Percentiles rank a stretch among this genome's conserved stretches.
Conservation (phyloP, 495 filamentous ascomycete species). For the Penicillium cosmopolitanum region DNA sequence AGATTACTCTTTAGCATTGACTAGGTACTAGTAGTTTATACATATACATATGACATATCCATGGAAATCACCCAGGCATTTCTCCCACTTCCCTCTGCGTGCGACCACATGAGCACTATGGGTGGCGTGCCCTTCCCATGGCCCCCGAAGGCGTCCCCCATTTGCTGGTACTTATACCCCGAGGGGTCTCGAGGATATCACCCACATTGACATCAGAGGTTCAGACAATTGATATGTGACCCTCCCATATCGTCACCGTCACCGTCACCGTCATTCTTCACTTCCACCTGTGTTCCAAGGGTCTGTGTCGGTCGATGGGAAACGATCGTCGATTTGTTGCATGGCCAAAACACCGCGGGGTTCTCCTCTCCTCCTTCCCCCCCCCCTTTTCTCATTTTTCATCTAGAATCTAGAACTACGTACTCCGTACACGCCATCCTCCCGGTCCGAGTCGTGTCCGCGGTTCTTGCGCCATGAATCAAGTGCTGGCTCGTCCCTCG, state of each 20-base stretch:
- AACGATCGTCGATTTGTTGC: conserved; percentile 22
- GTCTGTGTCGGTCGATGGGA: conserved; percentile 6
- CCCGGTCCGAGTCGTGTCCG: neutral
- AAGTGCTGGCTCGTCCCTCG: conserved; percentile 28
- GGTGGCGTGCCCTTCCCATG: neutral
- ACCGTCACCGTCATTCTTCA: neutral
- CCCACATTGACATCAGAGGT: neutral
- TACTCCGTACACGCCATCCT: neutral
- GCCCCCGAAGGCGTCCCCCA: neutral
- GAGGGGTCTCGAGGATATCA: neutral
- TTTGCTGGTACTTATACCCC: neutral
- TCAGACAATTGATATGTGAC: neutral
- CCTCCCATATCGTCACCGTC: neutral
- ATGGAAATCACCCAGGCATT: neutral
- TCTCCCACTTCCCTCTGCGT: neutral
- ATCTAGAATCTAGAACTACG: conserved; percentile 9
- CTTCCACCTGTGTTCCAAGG: conserved; percentile 2
- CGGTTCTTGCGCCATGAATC: conserved; percentile 28
- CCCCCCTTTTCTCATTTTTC: neutral
- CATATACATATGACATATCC: neutral
- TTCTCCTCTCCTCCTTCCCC: conserved; percentile 20
- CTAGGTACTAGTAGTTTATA: neutral
- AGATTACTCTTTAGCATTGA: neutral
- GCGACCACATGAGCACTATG: no score
- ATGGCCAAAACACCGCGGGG: conserved; percentile 23